These are phyloP conservation scores for Hypholoma sublateritium DNA, from an alignment of 768 basidiomycete species.

Conservation along the genomic window DNA sequence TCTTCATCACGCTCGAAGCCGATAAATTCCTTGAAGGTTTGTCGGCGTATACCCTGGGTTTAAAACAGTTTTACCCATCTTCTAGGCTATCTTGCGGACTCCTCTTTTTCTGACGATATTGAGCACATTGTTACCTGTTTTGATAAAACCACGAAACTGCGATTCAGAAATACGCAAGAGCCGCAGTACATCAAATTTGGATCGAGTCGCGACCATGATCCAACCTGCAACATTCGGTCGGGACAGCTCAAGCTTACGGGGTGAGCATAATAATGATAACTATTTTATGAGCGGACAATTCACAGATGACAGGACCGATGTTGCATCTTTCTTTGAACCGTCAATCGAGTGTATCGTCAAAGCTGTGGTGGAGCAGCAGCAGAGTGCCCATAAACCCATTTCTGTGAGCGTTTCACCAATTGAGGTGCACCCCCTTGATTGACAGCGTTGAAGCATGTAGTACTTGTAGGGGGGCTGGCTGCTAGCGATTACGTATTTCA, in stretches of 20 bases:
- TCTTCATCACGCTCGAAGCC: conserved; percentile 20
- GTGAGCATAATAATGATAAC: conserved; percentile 10
- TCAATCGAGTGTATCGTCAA: conserved; percentile 34
- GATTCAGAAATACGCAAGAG: conserved; percentile 34
- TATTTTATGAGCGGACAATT: neutral
- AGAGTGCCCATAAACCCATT: conserved; percentile 26
- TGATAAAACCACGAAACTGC: conserved; percentile 44
- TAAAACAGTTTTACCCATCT: neutral
- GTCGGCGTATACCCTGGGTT: neutral
- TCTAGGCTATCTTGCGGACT: conserved; percentile 33
- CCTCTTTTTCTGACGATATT: conserved; percentile 18
- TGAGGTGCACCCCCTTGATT: neutral
- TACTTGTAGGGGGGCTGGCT: conserved; percentile 60
- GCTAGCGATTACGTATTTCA: conserved; percentile 54
- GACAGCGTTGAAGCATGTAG: conserved; percentile 32
- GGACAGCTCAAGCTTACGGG: conserved; percentile 45
- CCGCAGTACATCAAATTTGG: conserved; percentile 47
- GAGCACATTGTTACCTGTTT: conserved; percentile 40
- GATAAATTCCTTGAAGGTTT: conserved; percentile 10
- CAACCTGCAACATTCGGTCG: conserved; percentile 34
- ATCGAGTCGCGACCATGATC: conserved; percentile 36
- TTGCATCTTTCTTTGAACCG: conserved; percentile 37
- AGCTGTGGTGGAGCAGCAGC: conserved; percentile 27
- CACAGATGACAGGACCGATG: conserved; percentile 25
- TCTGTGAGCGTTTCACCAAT: conserved; percentile 21